Evolutionary conservation across 768 basidiomycete genomes (phyloP).

Genomic region (Podaxis sp.): DNA sequence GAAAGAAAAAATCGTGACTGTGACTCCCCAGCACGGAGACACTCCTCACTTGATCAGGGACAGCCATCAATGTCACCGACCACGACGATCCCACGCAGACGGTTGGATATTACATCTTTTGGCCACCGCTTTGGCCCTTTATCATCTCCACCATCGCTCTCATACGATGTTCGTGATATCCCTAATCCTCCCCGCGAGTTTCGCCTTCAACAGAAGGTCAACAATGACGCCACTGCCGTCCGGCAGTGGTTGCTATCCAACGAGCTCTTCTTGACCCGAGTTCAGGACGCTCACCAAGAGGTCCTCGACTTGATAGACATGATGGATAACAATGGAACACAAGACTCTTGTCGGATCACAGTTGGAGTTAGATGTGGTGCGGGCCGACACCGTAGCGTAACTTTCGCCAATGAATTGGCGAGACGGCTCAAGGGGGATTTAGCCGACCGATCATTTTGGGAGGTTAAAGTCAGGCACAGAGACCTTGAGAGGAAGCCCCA

Average conservation of each 20-base stretch:
- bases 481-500: background rate
- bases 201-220: background rate
- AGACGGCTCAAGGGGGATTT: background rate
- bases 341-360: background rate
- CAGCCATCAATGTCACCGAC: background rate
- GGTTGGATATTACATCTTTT: slow-evolving; percentile 3
- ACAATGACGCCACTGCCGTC: background rate
- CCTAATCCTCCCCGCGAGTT: slow-evolving; percentile 12
- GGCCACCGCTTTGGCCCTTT: background rate
- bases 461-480: slow-evolving; percentile 4
- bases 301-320: background rate
- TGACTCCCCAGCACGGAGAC: too few species aligned
- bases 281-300: background rate
- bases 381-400: slow-evolving; percentile 10
- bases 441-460: background rate
- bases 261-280: background rate
- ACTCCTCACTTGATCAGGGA: too few species aligned
- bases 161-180: slow-evolving; percentile 4
- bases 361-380: slow-evolving; percentile 3
- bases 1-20: too few species aligned
- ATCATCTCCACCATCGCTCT: background rate
- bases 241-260: slow-evolving; percentile 10
- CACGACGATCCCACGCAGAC: background rate
- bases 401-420: slow-evolving; percentile 2
- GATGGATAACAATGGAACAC: background rate